Base-by-base conservation (phyloP, 2,329 filamentous ascomycete species). In the Nothopassalora personata region DNA sequence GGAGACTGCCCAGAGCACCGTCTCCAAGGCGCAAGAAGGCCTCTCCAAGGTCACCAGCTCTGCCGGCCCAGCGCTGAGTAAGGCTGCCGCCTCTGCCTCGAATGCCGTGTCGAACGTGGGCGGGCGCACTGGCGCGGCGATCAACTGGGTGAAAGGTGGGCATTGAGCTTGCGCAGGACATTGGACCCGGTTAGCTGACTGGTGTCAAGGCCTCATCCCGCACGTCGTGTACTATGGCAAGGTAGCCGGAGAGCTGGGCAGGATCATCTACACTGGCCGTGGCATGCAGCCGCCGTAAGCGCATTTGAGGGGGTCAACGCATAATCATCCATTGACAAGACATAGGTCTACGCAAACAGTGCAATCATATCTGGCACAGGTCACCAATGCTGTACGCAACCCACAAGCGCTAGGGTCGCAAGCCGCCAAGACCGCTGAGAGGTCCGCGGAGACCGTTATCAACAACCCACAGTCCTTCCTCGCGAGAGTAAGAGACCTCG, bases 251-350 rank as follows among this genome's bases (percentile, higher is more conserved):
- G 94, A 99, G 82, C 82, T 97, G 61, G 84, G 83, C 74, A 96
- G 90, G 83, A 83, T 97, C 68, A 85, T 97, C 67, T 91, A 91
- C 81, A 85, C 86, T 71, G 87, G 86, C 76, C 91, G 93, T 79
- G 90, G 89, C 80, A 97, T 99, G 91, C 81, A 83, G 73, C 91
- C 91, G 79, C 94, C 94, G 94, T 99, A 89, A 86, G 92, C 55
- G 54, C 49, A 13, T 11, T 33, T 19, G 56, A 19, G 31, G 10
- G 18, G 31, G n/a, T 5, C 27, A 49, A 39, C 31, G 30, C 31
- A 31, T n/a, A 9, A 5, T 51, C 30, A 58, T 39, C 27, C 34
- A 47, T 56, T 68, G 59, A 67, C 64, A 36, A 4, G n/a, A 33
- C 18, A 48, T 72, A 96, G 92, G 66, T 87, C 87, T 70, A 62